Evolutionary conservation across 495 filamentous ascomycete species (phyloP).

Genomic region (Neohortaea acidophila): DNA sequence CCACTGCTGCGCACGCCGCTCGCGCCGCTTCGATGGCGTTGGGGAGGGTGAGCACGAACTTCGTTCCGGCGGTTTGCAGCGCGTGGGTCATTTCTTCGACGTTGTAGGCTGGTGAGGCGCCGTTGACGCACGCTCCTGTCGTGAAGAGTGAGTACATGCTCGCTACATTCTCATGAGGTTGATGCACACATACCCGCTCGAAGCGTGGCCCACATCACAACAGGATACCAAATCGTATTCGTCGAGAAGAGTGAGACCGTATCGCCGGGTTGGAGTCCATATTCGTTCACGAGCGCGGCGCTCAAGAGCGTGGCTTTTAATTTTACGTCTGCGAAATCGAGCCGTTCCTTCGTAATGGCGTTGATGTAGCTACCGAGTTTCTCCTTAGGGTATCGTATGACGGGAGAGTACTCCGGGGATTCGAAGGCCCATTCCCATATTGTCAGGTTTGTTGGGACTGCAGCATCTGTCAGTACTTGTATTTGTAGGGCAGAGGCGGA

Average conservation of each 20-base stretch:
- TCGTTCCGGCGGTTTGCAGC: constrained; percentile 36
- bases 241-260: constrained; percentile 41
- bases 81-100: constrained; percentile 47
- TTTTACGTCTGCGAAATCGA: constrained; percentile 38
- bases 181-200: constrained; percentile 23
- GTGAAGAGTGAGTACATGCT: no score
- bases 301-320: constrained; percentile 37
- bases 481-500: background rate
- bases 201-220: constrained; percentile 39
- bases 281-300: constrained; percentile 37
- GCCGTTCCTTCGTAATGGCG: constrained; percentile 36
- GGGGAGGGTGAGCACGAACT: constrained; percentile 40
- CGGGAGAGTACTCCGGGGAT: constrained; percentile 31
- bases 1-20: constrained; percentile 35
- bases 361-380: constrained; percentile 38
- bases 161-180: no score
- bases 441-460: constrained; percentile 37
- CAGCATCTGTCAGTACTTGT: constrained; percentile 9
- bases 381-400: constrained; percentile 22
- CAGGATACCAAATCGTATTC: constrained; percentile 47
- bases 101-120: constrained; percentile 43
- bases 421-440: constrained; percentile 48
- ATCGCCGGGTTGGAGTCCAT: constrained; percentile 34
- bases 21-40: constrained; percentile 34
- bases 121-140: constrained; percentile 36